Percentiles rank a stretch among this genome's conserved stretches.
Conservation (phyloP, 1,284 basidiomycete genomes). For the Puccinia hordei region DNA sequence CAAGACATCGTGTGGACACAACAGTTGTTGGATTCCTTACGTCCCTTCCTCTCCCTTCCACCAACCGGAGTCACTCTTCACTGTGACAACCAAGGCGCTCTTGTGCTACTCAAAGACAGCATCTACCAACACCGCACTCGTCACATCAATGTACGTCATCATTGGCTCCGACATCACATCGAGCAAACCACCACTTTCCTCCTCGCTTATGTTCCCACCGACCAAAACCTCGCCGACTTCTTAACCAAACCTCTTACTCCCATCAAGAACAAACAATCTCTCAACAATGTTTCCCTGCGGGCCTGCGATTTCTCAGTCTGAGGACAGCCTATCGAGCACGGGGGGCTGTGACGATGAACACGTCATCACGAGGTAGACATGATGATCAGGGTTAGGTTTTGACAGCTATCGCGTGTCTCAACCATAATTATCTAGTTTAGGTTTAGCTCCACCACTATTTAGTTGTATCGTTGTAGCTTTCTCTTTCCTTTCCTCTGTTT, state of each 20-base stretch:
- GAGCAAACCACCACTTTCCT: neutral
- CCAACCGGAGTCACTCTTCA: neutral
- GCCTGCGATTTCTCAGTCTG: neutral
- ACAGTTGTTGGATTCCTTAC: neutral
- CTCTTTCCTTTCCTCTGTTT: neutral
- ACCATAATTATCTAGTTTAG: too few species aligned
- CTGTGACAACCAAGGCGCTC: too few species aligned
- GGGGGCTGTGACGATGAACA: neutral
- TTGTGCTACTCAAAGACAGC: too few species aligned
- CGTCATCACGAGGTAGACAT: neutral
- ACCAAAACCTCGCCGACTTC: neutral
- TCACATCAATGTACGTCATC: too few species aligned
- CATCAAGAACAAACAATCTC: neutral
- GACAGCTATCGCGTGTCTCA: too few species aligned
- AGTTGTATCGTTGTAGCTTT: neutral
- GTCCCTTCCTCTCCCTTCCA: neutral
- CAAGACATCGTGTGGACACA: neutral
- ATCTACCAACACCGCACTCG: too few species aligned
- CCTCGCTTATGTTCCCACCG: neutral
- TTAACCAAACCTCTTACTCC: neutral
- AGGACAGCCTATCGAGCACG: neutral
- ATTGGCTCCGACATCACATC: conserved; percentile 2
- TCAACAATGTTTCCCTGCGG: neutral
- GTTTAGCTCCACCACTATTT: neutral
- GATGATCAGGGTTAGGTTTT: too few species aligned